Evolutionary conservation across 441 rosid genomes (phyloP).

Genomic region (Gossypium aridum): DNA sequence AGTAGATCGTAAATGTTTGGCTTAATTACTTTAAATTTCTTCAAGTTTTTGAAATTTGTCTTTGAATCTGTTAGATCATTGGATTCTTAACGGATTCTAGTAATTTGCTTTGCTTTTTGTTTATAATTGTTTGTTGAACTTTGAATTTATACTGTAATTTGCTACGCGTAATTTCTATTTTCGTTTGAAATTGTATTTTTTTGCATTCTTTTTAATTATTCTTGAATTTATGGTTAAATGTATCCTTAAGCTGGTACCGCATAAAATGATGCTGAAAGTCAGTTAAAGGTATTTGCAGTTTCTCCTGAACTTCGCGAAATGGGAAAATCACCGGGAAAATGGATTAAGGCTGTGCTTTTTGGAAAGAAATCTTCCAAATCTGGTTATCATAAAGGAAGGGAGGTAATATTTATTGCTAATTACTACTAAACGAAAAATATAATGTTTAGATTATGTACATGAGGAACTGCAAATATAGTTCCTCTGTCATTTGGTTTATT

Average conservation of each 20-base stretch:
- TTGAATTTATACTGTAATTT: not conserved
- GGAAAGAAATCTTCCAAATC: conserved; percentile 78
- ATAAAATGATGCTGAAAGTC: conserved; percentile 16
- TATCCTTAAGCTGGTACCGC: not conserved
- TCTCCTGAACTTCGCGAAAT: conserved; percentile 27
- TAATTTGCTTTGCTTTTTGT: not conserved
- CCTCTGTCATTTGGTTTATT: not conserved
- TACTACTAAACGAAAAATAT: not conserved
- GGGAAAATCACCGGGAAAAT: conserved; percentile 80
- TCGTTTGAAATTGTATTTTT: not conserved
- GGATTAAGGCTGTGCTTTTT: conserved; percentile 72
- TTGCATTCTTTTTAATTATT: not conserved
- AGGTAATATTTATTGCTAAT: conserved; percentile 32
- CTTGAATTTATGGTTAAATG: not conserved
- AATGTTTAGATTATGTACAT: not conserved
- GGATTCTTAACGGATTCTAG: conserved; percentile 1
- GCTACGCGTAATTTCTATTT: not conserved
- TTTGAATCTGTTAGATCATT: not conserved
- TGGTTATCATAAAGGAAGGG: conserved; percentile 42
- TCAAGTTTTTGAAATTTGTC: not conserved
- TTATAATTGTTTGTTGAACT: not conserved
- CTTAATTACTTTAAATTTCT: not conserved
- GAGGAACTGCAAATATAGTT: not conserved
- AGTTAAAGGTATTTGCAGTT: conserved; percentile 20
- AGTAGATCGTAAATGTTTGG: conserved; percentile 14